A percentile compares a stretch with the other conserved stretches of the same genome.
Conservation (phyloP, 495 filamentous ascomycete species). For the Oidiodendron maius region DNA sequence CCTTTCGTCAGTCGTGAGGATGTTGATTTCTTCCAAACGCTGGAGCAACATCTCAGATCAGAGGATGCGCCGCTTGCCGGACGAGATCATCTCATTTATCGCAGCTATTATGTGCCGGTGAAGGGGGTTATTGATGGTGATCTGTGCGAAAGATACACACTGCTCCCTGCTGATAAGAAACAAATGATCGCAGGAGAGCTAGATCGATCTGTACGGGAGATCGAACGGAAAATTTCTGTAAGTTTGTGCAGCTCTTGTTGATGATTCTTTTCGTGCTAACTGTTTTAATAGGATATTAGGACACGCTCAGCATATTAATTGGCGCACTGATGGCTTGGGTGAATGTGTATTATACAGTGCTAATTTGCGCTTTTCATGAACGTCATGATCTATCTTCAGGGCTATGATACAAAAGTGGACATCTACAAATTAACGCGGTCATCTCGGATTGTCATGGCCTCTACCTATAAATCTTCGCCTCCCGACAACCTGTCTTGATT, state of each 20-base stretch:
- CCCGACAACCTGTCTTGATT: conserved; percentile 19
- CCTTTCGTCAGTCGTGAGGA: conserved; percentile 88
- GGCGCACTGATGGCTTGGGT: conserved; percentile 8
- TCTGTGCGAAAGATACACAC: conserved; percentile 83
- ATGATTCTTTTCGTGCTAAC: conserved; percentile 12
- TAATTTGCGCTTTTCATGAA: conserved; percentile 6
- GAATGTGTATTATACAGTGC: conserved; percentile 18
- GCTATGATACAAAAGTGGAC: conserved; percentile 15
- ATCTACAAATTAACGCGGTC: background rate
- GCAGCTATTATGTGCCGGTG: conserved; percentile 93
- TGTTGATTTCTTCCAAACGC: conserved; percentile 92
- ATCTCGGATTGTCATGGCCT: conserved; percentile 6
- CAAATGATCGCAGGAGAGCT: conserved; percentile 90
- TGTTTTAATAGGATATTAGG: conserved; percentile 65
- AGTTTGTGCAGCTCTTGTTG: conserved; percentile 24
- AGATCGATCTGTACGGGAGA: conserved; percentile 83
- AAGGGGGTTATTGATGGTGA: conserved; percentile 99
- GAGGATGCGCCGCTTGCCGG: conserved; percentile 86
- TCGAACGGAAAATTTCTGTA: conserved; percentile 93
- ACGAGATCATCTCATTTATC: conserved; percentile 89
- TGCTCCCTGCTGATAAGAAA: conserved; percentile 80
- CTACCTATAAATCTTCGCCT: conserved; percentile 23
- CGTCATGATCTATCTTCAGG: conserved; percentile 13
- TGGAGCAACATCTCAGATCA: conserved; percentile 77
- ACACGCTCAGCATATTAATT: conserved; percentile 76